Base-by-base conservation (phyloP, 2,329 filamentous ascomycete genomes). In the Phyllosticta ampelicida region DNA sequence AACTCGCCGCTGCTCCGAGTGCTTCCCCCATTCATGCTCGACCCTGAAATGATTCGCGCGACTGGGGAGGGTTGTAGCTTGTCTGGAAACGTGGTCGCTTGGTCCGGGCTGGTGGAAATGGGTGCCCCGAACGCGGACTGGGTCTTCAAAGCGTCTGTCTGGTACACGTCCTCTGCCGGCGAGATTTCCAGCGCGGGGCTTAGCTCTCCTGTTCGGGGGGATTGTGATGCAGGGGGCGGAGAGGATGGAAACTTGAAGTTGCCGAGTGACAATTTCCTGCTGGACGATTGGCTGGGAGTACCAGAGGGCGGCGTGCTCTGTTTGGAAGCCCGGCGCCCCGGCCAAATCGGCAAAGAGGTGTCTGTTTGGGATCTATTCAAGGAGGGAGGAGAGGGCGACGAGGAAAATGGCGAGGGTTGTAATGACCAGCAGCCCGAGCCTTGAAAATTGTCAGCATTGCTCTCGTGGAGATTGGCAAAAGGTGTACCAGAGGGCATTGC, bases 1-100 rank as follows among this genome's bases (percentile, higher is more conserved):
- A 97, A 95, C 67, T 99, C 94, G 56, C 87, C 88, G 69, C 94
- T 99, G 63, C 89, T 96, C 65, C 94, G 80, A 21, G 90, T 90
- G 26, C 92, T 97, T 4, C 86, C 56, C 29, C 82, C 83, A 61
- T 82, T 82, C 63, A 87, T 78, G 65, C 89, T 95, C 16, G 86
- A 86, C 29, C 87, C 86, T 2, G 90, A 89, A 56, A 95, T 77
- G 55, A 95, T 84, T 54, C 86, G 78, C 5, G 86, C 81, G 18
- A 83, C 78, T 0, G 85, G 83, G 21, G 80, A 77, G 13, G 56
- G 56, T 26, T 54, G 51, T 21, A 79, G 74, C 65, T 77, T 81
- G 65, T 84, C 87, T 44, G 78, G 75, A 59, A 80, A 80, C 11
- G 59, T 58, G 13, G 55, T 51, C 13, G 49, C 29, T 3, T 58